Base-by-base conservation (phyloP, 2,329 filamentous ascomycete species). In the Claviceps monticola region DNA sequence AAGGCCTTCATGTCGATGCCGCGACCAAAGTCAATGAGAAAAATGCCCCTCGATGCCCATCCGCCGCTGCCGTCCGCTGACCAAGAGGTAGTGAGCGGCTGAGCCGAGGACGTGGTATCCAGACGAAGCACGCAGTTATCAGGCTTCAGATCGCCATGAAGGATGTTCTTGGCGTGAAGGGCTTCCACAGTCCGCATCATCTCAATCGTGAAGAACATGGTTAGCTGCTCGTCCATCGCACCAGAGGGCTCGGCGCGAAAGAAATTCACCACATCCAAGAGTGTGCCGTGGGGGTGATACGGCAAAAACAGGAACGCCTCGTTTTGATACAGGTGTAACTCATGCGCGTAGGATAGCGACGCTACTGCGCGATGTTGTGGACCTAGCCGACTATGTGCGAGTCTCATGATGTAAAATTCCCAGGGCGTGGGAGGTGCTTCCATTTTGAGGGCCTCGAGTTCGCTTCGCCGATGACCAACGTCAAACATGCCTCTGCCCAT, bases 321-420 rank as follows among this genome's bases (percentile, higher is more conserved):
- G 60, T 95, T 86, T 51, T 81, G 78, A 72, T 91, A 97, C 7
- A 96, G 75, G 63, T 97, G 93, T 72, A 96, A 81, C 64, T 96
- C 91, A 58, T 95, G 86, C 0, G 86, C 91, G 39, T 82, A 78
- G 1, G 95, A 81, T 53, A 98, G 75, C 14, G 87, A 94, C 3
- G 87, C 82, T 1, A 81, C 76, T 0, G 85, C 84, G 14, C 91
- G 82, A 54, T 85, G 71, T 34, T 77, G 78, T 1, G 83, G 75
- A 0, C 83, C 84, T 0, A 98, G 74, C 1, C 93, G 85, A 21
- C 78, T 73, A 56, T 91, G 87, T 1, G 86, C 82, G 51, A 88
- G 79, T 1, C 88, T 84, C 72, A 97, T 88, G 67, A 98, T 94
- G 68, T 95, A 86, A 63, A 97, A 98, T 64, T 98, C 93, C 93